A percentile compares a stretch with the other conserved stretches of the same genome.
These are phyloP conservation scores for Cytospora leucostoma DNA, from an alignment of 2,329 filamentous ascomycete species.

Conservation along the genomic window DNA sequence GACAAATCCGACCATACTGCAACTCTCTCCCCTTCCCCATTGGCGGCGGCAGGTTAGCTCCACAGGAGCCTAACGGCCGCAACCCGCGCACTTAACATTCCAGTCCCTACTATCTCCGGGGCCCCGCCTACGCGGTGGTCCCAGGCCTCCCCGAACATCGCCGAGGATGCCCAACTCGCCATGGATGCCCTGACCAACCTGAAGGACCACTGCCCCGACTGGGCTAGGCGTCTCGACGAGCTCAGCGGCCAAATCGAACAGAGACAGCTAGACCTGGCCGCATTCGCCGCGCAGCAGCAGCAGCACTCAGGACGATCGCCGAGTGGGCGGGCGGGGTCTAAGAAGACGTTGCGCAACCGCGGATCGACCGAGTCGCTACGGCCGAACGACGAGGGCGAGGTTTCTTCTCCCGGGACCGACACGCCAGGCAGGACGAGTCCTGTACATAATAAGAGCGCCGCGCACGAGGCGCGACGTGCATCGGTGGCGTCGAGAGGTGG, in stretches of 20 bases:
- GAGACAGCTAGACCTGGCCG: conserved; percentile 61
- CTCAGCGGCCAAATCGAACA: conserved; percentile 62
- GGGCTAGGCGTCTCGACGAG: conserved; percentile 60
- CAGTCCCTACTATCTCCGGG: conserved; percentile 16
- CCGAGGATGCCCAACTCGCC: conserved; percentile 38
- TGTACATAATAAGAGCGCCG: conserved; percentile 7
- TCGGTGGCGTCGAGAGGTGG: conserved; percentile 11
- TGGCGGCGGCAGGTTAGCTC: conserved; percentile 28
- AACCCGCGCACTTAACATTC: conserved; percentile 22
- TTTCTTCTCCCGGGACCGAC: conserved; percentile 15
- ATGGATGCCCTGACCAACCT: conserved; percentile 61
- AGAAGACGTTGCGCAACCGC: conserved; percentile 34
- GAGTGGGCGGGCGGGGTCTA: conserved; percentile 30
- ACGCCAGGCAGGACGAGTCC: background rate
- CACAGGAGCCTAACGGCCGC: conserved; percentile 26
- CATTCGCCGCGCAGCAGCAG: conserved; percentile 31
- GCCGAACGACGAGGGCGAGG: conserved; percentile 31
- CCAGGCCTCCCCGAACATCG: conserved; percentile 4
- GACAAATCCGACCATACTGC: conserved; percentile 1
- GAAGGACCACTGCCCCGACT: conserved; percentile 58
- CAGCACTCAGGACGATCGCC: background rate
- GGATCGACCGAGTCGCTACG: conserved; percentile 35
- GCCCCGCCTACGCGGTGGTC: conserved; percentile 18
- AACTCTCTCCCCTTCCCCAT: conserved; percentile 2
- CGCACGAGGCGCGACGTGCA: conserved; percentile 15